Percentiles rank a stretch among this genome's conserved stretches.
Conservation (phyloP, 2,329 filamentous ascomycete genomes). For the Chaetoscypha palmicola region DNA sequence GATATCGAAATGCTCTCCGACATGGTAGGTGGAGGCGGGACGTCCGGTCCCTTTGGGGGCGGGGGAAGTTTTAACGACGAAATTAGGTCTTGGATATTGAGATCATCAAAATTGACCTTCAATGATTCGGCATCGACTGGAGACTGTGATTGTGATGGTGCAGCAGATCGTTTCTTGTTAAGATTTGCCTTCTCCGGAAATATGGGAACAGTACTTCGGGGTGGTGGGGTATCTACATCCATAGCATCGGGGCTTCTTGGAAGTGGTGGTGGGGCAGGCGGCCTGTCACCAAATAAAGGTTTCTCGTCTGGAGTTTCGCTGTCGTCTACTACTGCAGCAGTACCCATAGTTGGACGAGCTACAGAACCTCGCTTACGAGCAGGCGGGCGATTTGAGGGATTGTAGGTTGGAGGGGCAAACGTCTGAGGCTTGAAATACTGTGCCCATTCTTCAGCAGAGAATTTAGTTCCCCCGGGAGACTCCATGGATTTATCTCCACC, state of each 20-base stretch:
- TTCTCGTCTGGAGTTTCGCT: conserved; percentile 24
- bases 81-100: conserved; percentile 40
- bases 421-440: conserved; percentile 28
- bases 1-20: conserved; percentile 34
- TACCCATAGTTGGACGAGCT: conserved; percentile 24
- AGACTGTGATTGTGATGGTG: conserved; percentile 15
- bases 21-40: conserved; percentile 33
- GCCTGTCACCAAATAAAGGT: conserved; percentile 19
- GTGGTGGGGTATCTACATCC: conserved; percentile 54
- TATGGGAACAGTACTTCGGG: conserved; percentile 30
- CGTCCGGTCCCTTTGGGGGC: conserved; percentile 36
- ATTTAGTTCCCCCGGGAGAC: conserved; percentile 28
- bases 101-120: conserved; percentile 39
- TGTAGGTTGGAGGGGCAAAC: conserved; percentile 23
- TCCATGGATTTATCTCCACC: conserved; percentile 18
- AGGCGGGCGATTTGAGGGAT: conserved; percentile 4
- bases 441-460: conserved; percentile 28
- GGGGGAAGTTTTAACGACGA: conserved; percentile 43
- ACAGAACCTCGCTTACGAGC: conserved; percentile 18
- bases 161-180: conserved; percentile 38
- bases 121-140: conserved; percentile 20
- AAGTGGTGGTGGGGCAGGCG: conserved; percentile 12
- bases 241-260: conserved; percentile 49
- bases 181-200: conserved; percentile 49
- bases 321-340: conserved; percentile 25